phyloP scores from a whole-genome alignment of 2,329 filamentous ascomycete genomes.

The Fusarium algeriense region DNA sequence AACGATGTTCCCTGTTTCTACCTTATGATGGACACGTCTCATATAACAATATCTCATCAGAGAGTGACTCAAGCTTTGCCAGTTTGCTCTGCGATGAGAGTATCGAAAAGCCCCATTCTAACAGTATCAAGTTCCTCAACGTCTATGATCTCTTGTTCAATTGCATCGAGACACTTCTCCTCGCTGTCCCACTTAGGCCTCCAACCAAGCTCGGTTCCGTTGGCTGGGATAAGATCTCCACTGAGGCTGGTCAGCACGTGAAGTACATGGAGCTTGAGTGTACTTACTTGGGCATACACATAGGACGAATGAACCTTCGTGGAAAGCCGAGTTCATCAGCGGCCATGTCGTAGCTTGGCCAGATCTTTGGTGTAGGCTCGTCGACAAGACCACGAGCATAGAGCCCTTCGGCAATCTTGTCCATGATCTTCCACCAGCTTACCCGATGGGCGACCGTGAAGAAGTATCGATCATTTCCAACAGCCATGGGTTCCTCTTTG shows the following conservation, averaged over 20 bases:
- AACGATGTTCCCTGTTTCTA: too few species aligned
- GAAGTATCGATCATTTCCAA: conserved; percentile 51
- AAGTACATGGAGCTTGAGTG: accelerated
- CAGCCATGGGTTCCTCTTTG: conserved; percentile 44
- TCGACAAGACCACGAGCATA: conserved; percentile 48
- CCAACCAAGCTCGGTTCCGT: conserved; percentile 24
- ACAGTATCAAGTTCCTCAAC: conserved; percentile 31
- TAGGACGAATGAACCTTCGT: conserved; percentile 18
- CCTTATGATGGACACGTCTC: too few species aligned
- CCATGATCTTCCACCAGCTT: conserved; percentile 49
- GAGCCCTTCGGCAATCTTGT: conserved; percentile 45
- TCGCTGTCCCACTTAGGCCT: conserved; percentile 25
- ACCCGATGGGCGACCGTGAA: conserved; percentile 49
- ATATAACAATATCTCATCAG: too few species aligned
- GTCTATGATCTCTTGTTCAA: conserved; percentile 25
- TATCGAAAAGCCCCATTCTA: conserved; percentile 25
- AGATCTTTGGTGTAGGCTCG: conserved; percentile 42
- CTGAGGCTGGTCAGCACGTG: neutral
- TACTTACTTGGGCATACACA: conserved; percentile 26
- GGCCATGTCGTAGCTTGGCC: conserved; percentile 50
- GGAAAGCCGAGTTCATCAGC: conserved; percentile 51
- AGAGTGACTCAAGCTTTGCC: too few species aligned
- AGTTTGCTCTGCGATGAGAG: neutral
- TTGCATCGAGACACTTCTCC: conserved; percentile 1
- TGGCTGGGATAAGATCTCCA: conserved; percentile 6